phyloP scores from a whole-genome alignment of 2,329 filamentous ascomycete species.

The Hypoxylon sp. region DNA sequence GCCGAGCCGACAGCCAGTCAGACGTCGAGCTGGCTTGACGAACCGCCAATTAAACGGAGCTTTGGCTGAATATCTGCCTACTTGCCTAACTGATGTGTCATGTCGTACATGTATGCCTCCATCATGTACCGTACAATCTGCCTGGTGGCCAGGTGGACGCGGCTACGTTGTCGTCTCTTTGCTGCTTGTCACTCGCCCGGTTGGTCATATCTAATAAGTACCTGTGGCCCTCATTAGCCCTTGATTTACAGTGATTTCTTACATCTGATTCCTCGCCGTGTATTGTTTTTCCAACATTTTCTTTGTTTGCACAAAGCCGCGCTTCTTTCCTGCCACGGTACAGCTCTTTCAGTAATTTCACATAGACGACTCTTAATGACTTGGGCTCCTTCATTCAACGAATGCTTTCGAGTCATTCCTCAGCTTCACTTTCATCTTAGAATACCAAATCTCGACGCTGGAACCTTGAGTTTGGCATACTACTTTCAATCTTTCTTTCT shows the following conservation, averaged over 20 bases:
- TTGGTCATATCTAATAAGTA: slow-evolving; percentile 32
- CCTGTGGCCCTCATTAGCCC: slow-evolving; percentile 13
- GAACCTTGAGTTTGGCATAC: slow-evolving; percentile 39
- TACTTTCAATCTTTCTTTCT: slow-evolving; percentile 13
- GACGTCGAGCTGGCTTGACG: slow-evolving; percentile 18
- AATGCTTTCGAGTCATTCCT: background rate
- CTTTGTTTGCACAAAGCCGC: slow-evolving; percentile 32
- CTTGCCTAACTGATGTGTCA: background rate
- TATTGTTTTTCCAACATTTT: slow-evolving; percentile 34
- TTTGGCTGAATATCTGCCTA: slow-evolving; percentile 19
- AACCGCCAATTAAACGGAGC: slow-evolving; percentile 18
- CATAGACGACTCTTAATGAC: slow-evolving; percentile 29
- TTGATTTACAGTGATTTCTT: slow-evolving; percentile 34
- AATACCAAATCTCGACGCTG: slow-evolving; percentile 38
- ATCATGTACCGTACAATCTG: slow-evolving; percentile 1
- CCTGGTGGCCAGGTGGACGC: slow-evolving; percentile 12
- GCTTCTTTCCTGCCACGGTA: slow-evolving; percentile 12
- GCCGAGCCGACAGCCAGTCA: slow-evolving; percentile 35
- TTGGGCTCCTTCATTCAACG: slow-evolving; percentile 10
- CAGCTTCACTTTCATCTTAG: slow-evolving; percentile 20
- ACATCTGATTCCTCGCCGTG: slow-evolving; percentile 12
- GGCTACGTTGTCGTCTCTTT: slow-evolving; percentile 9
- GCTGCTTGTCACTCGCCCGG: background rate
- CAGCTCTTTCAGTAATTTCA: slow-evolving; percentile 22
- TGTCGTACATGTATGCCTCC: background rate